A percentile compares a stretch with the other conserved stretches of the same genome.
These are phyloP conservation scores for Monosporascus sp. DNA, from an alignment of 2,329 filamentous ascomycete genomes.

Conservation along the genomic window DNA sequence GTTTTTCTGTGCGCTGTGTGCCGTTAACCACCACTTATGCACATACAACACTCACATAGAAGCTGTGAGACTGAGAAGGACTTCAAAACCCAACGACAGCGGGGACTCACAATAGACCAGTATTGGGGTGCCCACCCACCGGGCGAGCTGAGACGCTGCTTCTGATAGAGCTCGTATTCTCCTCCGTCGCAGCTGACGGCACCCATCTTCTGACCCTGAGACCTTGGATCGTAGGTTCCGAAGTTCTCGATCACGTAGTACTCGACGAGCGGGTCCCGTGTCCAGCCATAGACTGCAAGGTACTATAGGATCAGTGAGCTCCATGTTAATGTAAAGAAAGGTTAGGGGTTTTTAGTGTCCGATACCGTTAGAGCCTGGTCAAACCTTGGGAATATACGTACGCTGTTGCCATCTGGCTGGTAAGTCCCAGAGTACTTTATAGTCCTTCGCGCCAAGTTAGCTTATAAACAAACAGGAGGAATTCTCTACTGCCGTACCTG, in stretches of 20 bases:
- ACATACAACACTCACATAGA: too few species aligned
- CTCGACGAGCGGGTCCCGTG: constrained; percentile 31
- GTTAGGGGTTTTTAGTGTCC: constrained; percentile 12
- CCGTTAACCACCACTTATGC: too few species aligned
- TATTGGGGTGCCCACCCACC: too few species aligned
- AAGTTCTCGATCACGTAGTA: constrained; percentile 39
- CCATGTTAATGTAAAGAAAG: constrained; percentile 4
- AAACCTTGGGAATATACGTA: constrained; percentile 27
- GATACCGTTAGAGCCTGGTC: constrained; percentile 27
- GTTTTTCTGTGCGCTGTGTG: constrained; percentile 20
- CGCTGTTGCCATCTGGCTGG: constrained; percentile 41
- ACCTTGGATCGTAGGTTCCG: constrained; percentile 36
- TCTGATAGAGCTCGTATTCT: constrained; percentile 30
- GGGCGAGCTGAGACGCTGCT: constrained; percentile 25
- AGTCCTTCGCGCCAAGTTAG: constrained; percentile 23
- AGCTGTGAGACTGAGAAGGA: too few species aligned
- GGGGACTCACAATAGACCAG: too few species aligned
- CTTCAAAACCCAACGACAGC: too few species aligned
- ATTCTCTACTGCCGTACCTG: constrained; percentile 4
- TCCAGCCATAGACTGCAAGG: constrained; percentile 34
- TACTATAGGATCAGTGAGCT: constrained; percentile 18
- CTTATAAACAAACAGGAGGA: constrained; percentile 1
- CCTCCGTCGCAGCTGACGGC: constrained; percentile 26
- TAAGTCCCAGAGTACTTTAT: constrained; percentile 45
- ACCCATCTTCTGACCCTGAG: constrained; percentile 27